Evolutionary conservation across 352 stramenopile species (phyloP), one percentile per base, ranked within the genome.

Genomic region (Globisporangium iwayamae): DNA sequence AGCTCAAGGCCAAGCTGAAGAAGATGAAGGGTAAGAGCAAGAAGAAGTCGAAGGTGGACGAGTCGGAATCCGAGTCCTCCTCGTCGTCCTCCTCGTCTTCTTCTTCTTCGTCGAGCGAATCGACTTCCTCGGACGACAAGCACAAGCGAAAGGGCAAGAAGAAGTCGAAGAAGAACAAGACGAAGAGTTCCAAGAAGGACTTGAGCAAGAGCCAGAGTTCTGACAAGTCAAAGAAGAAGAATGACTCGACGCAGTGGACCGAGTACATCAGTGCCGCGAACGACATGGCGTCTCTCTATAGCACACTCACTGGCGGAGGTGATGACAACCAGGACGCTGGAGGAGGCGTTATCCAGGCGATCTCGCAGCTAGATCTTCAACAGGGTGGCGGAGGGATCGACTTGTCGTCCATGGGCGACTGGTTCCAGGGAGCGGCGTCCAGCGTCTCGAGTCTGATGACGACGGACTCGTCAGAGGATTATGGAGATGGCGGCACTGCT

Each of bases 131-230:
- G 11, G 67, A 76, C 20, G 52, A 74, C 34, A 65, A 69, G 18
- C 50, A 18, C 9, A 79, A 72, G 46, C 62, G 62, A n/a, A 76
- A 69, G 57, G 38, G 62, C 25, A 73, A 69, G 47, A 81, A 75
- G 36, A 56, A 25, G 8, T 45, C 52, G 28, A 79, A 76, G 34
- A 63, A 60, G 0, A 65, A 28, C 28, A 53, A 52, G 20, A 28
- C 65, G 39, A 55, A 63, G 14, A 56, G 32, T n/a, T 64, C 58
- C 39, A 65, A 52, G 18, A 59, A 66, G 14, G 32, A 51, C 55
- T 25, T 20, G 22, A 34, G 39, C 8, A 56, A 63, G 25, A 39
- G 25, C 20, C 50, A 61, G 14, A 38, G 52, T 8, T 62, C 56
- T 32, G n/a, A 13, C 55, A 48, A 45, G 22, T 60, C 14, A 8